phyloP scores from a whole-genome alignment of 306 rosid species.

The Trifolium dubium region DNA sequence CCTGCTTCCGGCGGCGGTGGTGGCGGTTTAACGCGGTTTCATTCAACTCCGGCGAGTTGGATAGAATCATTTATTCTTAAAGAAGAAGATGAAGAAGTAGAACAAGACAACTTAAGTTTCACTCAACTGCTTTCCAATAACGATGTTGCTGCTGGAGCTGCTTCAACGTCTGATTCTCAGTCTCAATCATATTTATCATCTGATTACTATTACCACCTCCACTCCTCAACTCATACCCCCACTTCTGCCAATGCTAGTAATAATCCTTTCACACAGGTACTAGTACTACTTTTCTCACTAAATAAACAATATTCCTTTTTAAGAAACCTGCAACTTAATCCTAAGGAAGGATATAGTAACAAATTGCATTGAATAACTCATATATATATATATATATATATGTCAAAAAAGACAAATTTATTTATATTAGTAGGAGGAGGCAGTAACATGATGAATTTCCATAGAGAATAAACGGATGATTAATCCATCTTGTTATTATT shows the following conservation, averaged over 20 bases:
- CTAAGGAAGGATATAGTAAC: too few species aligned
- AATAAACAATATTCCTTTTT: too few species aligned
- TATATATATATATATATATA: too few species aligned
- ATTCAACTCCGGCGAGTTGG: slow-evolving; percentile 86
- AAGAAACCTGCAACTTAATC: too few species aligned
- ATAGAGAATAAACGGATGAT: too few species aligned
- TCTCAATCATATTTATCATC: slow-evolving; percentile 50
- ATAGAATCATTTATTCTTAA: slow-evolving; percentile 73
- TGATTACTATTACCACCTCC: slow-evolving; percentile 3
- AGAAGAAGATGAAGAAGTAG: slow-evolving; percentile 56
- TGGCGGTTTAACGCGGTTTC: slow-evolving; percentile 61
- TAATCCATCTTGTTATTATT: too few species aligned
- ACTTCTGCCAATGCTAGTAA: not conserved
- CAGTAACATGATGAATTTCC: too few species aligned
- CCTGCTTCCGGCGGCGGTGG: slow-evolving; percentile 39
- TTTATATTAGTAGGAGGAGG: too few species aligned
- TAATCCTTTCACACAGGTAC: slow-evolving; percentile 4
- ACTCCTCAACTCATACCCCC: slow-evolving; percentile 19
- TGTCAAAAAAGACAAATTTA: too few species aligned
- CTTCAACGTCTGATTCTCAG: slow-evolving; percentile 34
- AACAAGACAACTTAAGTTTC: slow-evolving; percentile 51
- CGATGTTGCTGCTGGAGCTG: not conserved
- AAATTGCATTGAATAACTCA: too few species aligned
- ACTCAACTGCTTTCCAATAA: slow-evolving; percentile 66
- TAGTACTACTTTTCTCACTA: not conserved